Percentiles rank a stretch among this genome's conserved stretches.
Conservation (phyloP, 2,329 filamentous ascomycete genomes). For the Plenodomus tracheiphilus region DNA sequence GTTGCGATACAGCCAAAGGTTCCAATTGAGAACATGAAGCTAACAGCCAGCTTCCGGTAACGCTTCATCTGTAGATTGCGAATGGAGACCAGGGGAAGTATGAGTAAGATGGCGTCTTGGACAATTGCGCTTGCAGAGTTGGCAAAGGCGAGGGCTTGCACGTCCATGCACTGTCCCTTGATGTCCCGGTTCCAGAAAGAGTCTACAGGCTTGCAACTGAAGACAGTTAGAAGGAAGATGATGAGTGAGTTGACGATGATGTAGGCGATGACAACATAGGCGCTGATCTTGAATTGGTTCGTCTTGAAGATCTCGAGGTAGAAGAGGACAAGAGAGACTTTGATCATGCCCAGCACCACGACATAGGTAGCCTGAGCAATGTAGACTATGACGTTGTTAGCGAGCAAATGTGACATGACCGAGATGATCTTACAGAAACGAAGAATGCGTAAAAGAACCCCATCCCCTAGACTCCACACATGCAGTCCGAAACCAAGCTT, state of each 20-base stretch:
- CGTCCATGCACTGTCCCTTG: slow-evolving; percentile 26
- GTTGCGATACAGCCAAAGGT: slow-evolving; percentile 33
- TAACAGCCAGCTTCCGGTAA: slow-evolving; percentile 24
- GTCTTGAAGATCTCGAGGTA: slow-evolving; percentile 36
- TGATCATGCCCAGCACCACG: slow-evolving; percentile 26
- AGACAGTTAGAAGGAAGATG: slow-evolving; percentile 24
- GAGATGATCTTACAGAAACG: slow-evolving; percentile 9
- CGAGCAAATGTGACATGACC: too few relatives aligned
- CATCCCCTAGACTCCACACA: slow-evolving; percentile 19
- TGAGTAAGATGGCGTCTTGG: slow-evolving; percentile 30
- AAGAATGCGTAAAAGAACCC: slow-evolving; percentile 12
- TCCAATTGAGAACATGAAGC: slow-evolving; percentile 32
- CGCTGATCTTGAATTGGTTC: slow-evolving; percentile 14
- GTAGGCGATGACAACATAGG: slow-evolving; percentile 17
- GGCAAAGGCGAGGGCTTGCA: slow-evolving; percentile 24
- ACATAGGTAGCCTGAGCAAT: slow-evolving; percentile 25
- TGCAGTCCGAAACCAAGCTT: slow-evolving; percentile 29
- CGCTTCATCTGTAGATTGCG: slow-evolving; percentile 26
- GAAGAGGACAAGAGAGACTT: slow-evolving; percentile 29
- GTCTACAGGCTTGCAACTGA: slow-evolving; percentile 26
- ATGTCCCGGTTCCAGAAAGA: slow-evolving; percentile 35
- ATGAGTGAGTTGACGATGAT: slow-evolving; percentile 20
- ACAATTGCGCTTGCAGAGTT: slow-evolving; percentile 27
- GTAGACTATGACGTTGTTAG: slow-evolving; percentile 13
- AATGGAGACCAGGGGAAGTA: slow-evolving; percentile 27